Conservation (phyloP, 441 rosid genomes). For the Kokia cookei region DNA sequence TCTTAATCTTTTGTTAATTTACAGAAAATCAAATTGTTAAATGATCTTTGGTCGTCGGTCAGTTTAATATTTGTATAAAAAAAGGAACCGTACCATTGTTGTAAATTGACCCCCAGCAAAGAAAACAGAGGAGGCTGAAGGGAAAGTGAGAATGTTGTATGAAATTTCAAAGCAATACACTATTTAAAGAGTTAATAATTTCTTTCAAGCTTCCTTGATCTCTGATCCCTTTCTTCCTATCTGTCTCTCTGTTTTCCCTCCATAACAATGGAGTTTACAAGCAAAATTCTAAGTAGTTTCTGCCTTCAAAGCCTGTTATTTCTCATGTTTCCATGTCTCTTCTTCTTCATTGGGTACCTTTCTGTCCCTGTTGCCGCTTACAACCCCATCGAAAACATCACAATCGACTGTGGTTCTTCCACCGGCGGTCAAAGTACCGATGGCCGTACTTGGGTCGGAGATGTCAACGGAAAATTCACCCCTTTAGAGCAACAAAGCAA, state of each 20-base stretch:
- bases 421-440: not conserved
- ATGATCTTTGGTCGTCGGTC: not conserved
- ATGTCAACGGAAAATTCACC: not conserved
- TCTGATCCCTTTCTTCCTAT: not conserved
- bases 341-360: not conserved
- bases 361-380: not conserved
- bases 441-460: not conserved
- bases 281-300: not conserved
- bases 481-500: not conserved
- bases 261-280: not conserved
- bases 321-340: not conserved
- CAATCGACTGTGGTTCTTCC: constrained; percentile 1
- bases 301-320: not conserved
- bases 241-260: not conserved
- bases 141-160: not conserved
- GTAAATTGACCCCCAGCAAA: not conserved
- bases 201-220: not conserved
- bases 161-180: not conserved
- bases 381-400: not conserved
- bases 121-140: not conserved
- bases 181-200: not conserved
- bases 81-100: not conserved
- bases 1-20: not conserved
- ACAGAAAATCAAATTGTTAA: not conserved
- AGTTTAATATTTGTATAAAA: not conserved